Conservation (phyloP, 805 yeast genomes). For the Barnettozyma vustinii region DNA sequence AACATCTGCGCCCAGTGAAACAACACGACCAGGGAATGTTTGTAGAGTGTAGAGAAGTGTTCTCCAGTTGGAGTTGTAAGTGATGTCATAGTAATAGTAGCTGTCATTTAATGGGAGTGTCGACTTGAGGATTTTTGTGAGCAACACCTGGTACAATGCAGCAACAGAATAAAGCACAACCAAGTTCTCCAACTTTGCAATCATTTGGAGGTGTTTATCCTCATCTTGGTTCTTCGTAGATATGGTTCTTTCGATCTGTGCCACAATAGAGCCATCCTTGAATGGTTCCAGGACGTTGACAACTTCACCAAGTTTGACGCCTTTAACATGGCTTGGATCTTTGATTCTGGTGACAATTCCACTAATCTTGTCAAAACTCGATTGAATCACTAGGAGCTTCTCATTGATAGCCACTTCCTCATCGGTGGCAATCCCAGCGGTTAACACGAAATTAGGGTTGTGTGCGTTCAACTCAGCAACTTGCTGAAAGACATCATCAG, state of each 20-base stretch:
- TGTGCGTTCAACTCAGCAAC: conserved; percentile 2
- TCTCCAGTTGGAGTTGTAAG: conserved; percentile 29
- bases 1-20: conserved; percentile 14
- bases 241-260: background rate
- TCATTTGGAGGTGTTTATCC: conserved; percentile 11
- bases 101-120: conserved; percentile 41
- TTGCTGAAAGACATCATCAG: conserved; percentile 4
- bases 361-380: conserved; percentile 2
- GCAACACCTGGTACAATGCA: conserved; percentile 29
- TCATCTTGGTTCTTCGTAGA: background rate
- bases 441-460: background rate
- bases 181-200: conserved; percentile 24
- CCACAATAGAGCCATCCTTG: conserved; percentile 8
- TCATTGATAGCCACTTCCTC: background rate
- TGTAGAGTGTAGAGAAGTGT: conserved; percentile 36
- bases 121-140: conserved; percentile 31
- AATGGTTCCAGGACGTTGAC: conserved; percentile 6
- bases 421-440: background rate
- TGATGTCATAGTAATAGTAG: conserved; percentile 41
- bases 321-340: background rate
- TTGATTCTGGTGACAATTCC: background rate
- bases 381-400: conserved; percentile 1
- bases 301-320: background rate
- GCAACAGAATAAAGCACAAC: conserved; percentile 29
- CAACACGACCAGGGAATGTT: conserved; percentile 28